phyloP scores from a whole-genome alignment of 441 rosid species.

The Viola pubescens region DNA sequence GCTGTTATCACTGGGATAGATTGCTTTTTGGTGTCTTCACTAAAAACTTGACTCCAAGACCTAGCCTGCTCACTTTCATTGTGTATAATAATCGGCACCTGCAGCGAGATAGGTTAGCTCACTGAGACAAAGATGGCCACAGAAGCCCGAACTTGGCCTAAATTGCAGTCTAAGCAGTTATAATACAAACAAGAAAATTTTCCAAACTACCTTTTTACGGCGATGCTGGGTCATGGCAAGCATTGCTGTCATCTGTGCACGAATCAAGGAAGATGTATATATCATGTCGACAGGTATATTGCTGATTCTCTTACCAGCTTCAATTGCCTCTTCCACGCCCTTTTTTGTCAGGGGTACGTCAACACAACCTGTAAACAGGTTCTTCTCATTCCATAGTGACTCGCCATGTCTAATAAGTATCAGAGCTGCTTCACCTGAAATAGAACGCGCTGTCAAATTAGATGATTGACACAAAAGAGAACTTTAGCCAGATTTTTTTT shows the following conservation, averaged over 20 bases:
- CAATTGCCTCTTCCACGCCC: slow-evolving; percentile 92
- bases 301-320: slow-evolving; percentile 93
- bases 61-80: slow-evolving; percentile 68
- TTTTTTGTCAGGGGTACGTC: slow-evolving; percentile 87
- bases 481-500: background rate
- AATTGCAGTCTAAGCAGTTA: too few species aligned
- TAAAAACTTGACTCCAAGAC: slow-evolving; percentile 78
- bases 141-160: background rate
- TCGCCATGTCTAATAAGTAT: slow-evolving; percentile 92
- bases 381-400: slow-evolving; percentile 95
- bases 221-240: slow-evolving; percentile 98
- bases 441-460: slow-evolving; percentile 5
- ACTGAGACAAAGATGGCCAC: background rate
- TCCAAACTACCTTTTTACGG: slow-evolving; percentile 58
- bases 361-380: slow-evolving; percentile 91
- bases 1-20: slow-evolving; percentile 78
- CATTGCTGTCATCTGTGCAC: slow-evolving; percentile 98
- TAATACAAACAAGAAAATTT: background rate
- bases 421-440: slow-evolving; percentile 75
- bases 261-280: slow-evolving; percentile 78
- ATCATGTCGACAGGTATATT: slow-evolving; percentile 90
- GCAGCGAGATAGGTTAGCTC: slow-evolving; percentile 19
- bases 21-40: slow-evolving; percentile 75
- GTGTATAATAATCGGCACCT: slow-evolving; percentile 86
- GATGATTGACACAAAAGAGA: slow-evolving; percentile 12